Percentiles rank a stretch among this genome's conserved stretches.
phyloP scores from a whole-genome alignment of 352 stramenopile genomes.

The Pelagophyceae sp. region DNA sequence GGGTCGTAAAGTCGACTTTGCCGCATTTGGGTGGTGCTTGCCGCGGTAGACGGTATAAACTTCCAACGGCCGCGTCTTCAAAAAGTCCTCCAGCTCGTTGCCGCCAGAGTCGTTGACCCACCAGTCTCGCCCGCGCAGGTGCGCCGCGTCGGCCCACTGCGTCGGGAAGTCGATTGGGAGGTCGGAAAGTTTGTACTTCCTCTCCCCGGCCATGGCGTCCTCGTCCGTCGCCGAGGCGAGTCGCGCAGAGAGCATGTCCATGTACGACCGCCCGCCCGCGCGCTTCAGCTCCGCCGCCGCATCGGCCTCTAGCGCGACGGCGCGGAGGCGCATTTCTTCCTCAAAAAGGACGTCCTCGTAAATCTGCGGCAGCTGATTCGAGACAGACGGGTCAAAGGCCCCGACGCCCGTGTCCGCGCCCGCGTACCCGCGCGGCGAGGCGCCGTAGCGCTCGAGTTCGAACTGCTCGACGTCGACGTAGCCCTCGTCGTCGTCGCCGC shows the following conservation, averaged over 20 bases:
- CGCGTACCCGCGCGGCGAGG: not conserved
- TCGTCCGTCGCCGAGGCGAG: not conserved
- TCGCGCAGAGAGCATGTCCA: not conserved
- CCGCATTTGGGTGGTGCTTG: conserved; percentile 27
- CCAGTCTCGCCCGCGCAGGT: conserved; percentile 3
- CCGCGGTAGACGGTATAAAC: conserved; percentile 60
- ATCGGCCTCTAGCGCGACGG: not conserved
- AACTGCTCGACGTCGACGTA: not conserved
- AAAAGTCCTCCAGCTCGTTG: conserved; percentile 5
- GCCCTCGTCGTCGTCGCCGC: not conserved
- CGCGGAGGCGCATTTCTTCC: not conserved
- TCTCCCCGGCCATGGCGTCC: not conserved
- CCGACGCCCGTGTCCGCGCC: not conserved
- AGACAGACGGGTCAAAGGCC: not conserved
- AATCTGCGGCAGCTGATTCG: not conserved
- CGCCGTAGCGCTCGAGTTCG: not conserved
- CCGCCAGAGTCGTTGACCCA: not conserved
- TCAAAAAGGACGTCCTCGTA: conserved; percentile 11
- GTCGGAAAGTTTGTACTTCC: conserved; percentile 13
- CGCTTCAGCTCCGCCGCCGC: not conserved
- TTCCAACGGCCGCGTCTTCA: conserved; percentile 62
- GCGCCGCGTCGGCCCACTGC: conserved; percentile 7
- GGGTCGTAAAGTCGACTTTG: not conserved
- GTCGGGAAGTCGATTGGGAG: not conserved
- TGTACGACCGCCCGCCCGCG: not conserved